Evolutionary conservation across 2,329 filamentous ascomycete species (phyloP), one percentile per base, ranked within the genome.

Genomic region (Cladosporium sphaerospermum): DNA sequence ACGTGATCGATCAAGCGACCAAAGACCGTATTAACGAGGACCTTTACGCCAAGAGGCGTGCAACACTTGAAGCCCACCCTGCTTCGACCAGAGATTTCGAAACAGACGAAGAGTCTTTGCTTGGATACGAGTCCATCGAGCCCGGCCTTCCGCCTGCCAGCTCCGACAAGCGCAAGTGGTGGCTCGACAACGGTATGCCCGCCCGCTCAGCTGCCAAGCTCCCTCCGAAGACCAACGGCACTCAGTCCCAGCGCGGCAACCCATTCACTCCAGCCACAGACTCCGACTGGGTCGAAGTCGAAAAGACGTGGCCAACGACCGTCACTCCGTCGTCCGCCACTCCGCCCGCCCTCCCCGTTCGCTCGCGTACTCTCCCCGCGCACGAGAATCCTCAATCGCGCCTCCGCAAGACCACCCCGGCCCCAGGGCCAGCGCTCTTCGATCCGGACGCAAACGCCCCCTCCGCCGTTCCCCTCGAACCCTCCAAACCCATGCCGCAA

Each of bases 41-140:
- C 49, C 75, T 97, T 9, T 96, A 97, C 66, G 75, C 79, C 18
- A 76, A 77, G 58, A 81, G 84, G 43, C 81, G 86, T 51, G 75
- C 75, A 1, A 82, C 88, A 10, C 79, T 91, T 8, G 86, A 84
- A 13, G 79, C 81, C 49, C 77, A 80, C 7, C 79, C 79, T 2
- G 79, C 82, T 9, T 77, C 71, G 34, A 75, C 56, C 32, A 56
- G 79, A 8, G 81, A 82, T 32, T 79, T 82, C 3, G 82, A 89
- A 33, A 76, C 75, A n/a, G 78, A 82, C 48, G 88, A 95, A 57
- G 89, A 93, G 66, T 89, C 95, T 59, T 71, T 89, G 13, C 82
- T 89, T 41, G 87, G 86, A 1, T 91, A 93, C 67, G 86, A 93
- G 56, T 82, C 88, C 13, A 85, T 95, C 56, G 86, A 92, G 64